Percentiles rank a stretch among this genome's conserved stretches.
Evolutionary conservation across 106 monocot species (phyloP).

Genomic region (Gastrodia elata): DNA sequence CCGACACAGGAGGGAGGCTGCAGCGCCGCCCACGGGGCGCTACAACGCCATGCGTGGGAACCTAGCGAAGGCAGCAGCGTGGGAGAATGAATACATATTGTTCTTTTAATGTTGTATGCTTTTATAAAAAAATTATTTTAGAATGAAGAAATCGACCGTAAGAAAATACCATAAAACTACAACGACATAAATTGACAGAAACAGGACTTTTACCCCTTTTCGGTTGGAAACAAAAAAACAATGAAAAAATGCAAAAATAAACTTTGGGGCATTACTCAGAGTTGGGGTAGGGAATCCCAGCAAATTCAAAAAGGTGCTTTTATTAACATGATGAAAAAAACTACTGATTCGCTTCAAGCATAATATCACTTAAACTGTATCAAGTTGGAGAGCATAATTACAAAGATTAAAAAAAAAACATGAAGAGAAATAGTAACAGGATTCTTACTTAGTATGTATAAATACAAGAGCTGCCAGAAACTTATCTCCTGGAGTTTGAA

Average conservation of each 20-base stretch:
- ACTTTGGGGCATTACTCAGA: background rate
- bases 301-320: background rate
- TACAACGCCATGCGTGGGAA: too few relatives aligned
- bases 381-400: background rate
- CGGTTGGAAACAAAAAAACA: background rate
- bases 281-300: background rate
- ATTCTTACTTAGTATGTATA: conserved; percentile 73
- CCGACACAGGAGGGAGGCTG: too few relatives aligned
- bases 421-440: conserved; percentile 1
- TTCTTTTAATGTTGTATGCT: too few relatives aligned
- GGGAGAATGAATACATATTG: too few relatives aligned
- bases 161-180: background rate
- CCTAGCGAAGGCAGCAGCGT: too few relatives aligned
- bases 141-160: too few relatives aligned
- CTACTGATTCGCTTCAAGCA: background rate
- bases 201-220: background rate
- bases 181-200: background rate
- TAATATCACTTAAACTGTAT: background rate
- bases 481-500: conserved; percentile 25
- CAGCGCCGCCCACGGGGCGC: too few relatives aligned
- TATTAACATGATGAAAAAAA: background rate
- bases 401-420: background rate
- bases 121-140: too few relatives aligned
- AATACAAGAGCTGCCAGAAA: conserved; percentile 62
- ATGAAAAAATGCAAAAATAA: background rate